Evolutionary conservation across 2,329 filamentous ascomycete species (phyloP).

Genomic region (Hymenoscyphus fructigenus): DNA sequence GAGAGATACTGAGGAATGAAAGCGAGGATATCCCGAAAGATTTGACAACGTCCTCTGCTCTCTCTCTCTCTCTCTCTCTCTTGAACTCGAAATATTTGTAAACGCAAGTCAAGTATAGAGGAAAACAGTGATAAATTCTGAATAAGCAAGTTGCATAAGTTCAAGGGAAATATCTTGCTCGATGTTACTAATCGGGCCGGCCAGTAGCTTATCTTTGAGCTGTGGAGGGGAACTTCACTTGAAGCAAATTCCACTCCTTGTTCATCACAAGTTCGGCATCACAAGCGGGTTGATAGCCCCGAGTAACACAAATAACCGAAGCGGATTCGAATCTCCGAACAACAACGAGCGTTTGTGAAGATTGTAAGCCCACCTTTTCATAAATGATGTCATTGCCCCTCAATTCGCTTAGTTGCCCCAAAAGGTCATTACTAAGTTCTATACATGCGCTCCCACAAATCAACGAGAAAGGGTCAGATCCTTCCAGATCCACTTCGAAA

Average conservation of each 20-base stretch:
- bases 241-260: not conserved
- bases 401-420: not conserved
- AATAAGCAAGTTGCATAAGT: not conserved
- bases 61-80: not conserved
- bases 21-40: not conserved
- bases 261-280: not conserved
- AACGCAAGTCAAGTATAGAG: not conserved
- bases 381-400: not conserved
- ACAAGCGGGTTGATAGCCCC: not conserved
- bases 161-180: not conserved
- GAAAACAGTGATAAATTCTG: not conserved
- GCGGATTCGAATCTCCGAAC: not conserved
- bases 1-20: not conserved
- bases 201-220: not conserved
- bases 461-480: no score
- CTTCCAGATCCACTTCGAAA: no score
- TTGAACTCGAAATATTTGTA: not conserved
- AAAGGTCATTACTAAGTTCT: not conserved
- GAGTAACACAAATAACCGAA: not conserved
- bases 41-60: not conserved
- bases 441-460: no score
- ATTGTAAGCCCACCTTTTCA: not conserved
- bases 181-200: slow-evolving; percentile 2
- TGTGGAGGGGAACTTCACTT: not conserved
- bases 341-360: not conserved